Conservation (phyloP, 306 rosid genomes). For the Crotalaria pallida region DNA sequence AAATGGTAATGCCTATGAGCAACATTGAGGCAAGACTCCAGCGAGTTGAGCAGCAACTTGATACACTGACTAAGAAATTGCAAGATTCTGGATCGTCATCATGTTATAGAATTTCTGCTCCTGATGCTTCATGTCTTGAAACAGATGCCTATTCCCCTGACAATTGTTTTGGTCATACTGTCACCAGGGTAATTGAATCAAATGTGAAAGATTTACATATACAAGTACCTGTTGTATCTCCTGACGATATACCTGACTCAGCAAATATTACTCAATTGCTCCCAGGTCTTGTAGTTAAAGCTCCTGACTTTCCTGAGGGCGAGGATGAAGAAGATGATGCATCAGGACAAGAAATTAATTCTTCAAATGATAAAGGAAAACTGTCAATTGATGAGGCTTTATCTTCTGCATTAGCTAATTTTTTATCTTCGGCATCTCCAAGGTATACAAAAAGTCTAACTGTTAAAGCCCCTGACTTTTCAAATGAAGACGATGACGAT, state of each 20-base stretch:
- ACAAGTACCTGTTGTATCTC: conserved; percentile 26
- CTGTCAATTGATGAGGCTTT: conserved; percentile 72
- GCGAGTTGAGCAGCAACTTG: conserved; percentile 85
- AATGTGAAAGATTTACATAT: conserved; percentile 33
- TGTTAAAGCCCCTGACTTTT: conserved; percentile 57
- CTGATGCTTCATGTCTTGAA: conserved; percentile 46
- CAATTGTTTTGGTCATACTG: conserved; percentile 29
- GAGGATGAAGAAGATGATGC: conserved; percentile 51
- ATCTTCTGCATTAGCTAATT: conserved; percentile 76
- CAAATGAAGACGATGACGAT: conserved; percentile 46
- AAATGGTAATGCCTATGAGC: conserved; percentile 66
- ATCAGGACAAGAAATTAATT: conserved; percentile 13
- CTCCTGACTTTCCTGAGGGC: conserved; percentile 67
- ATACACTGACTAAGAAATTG: conserved; percentile 38
- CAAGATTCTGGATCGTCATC: conserved; percentile 40
- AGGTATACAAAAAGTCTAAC: conserved; percentile 34
- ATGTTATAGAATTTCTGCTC: conserved; percentile 49
- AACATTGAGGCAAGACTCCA: conserved; percentile 81
- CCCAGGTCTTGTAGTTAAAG: conserved; percentile 72
- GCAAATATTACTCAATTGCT: conserved; percentile 35
- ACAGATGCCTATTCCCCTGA: conserved; percentile 49
- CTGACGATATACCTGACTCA: conserved; percentile 27
- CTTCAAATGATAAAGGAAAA: conserved; percentile 40
- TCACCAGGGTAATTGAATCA: conserved; percentile 31
- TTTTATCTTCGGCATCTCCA: conserved; percentile 50